phyloP scores from a whole-genome alignment of 768 basidiomycete species.

The Leucosporidium yakuticum region DNA sequence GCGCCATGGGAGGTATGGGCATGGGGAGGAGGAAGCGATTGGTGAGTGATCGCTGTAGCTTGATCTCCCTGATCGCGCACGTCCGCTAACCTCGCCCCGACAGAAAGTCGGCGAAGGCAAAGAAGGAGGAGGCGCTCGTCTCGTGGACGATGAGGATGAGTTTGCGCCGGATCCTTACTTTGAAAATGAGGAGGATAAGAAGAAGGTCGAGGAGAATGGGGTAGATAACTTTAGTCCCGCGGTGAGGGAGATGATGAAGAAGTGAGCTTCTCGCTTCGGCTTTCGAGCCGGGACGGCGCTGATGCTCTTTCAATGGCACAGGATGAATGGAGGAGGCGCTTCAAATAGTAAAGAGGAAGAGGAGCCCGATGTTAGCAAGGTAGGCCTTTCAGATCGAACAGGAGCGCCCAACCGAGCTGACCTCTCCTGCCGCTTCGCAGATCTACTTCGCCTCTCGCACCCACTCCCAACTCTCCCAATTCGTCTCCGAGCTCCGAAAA shows the following conservation, averaged over 20 bases:
- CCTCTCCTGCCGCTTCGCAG: conserved; percentile 51
- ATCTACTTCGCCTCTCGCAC: conserved; percentile 93
- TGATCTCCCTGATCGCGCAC: not conserved
- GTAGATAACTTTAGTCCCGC: conserved; percentile 65
- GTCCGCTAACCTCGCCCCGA: not conserved
- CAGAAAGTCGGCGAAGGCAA: not conserved
- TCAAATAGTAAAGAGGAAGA: conserved; percentile 38
- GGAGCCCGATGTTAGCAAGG: conserved; percentile 40
- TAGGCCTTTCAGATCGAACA: not conserved
- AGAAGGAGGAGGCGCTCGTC: not conserved
- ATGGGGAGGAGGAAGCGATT: conserved; percentile 49
- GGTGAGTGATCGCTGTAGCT: conserved; percentile 47
- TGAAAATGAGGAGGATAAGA: not conserved
- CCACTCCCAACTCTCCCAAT: conserved; percentile 88
- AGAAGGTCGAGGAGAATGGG: conserved; percentile 24
- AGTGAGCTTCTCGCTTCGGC: conserved; percentile 49
- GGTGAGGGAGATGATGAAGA: conserved; percentile 70
- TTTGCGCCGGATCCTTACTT: conserved; percentile 61
- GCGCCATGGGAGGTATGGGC: not conserved
- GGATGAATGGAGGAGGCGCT: conserved; percentile 33
- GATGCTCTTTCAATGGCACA: conserved; percentile 29
- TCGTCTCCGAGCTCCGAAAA: conserved; percentile 73
- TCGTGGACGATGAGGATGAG: conserved; percentile 50
- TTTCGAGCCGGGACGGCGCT: conserved; percentile 2
- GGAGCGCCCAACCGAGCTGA: not conserved